Evolutionary conservation across 176 grass and related monocot genomes (phyloP).

Genomic region (Areca catechu): DNA sequence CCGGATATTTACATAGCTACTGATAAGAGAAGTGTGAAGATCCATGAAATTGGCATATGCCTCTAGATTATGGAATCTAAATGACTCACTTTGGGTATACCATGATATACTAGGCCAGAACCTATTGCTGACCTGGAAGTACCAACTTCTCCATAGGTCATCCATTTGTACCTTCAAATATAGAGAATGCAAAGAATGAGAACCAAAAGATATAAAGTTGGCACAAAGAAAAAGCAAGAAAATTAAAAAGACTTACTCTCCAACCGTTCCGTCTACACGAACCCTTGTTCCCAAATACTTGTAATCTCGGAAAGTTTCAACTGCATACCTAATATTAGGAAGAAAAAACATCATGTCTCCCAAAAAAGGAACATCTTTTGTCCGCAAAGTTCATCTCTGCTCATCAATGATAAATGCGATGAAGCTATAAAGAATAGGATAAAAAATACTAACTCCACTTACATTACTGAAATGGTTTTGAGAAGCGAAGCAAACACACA

Average conservation of each 20-base stretch:
- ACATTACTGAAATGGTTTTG: too few relatives aligned
- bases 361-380: slow-evolving; percentile 1
- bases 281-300: slow-evolving; percentile 90
- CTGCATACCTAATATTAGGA: slow-evolving; percentile 45
- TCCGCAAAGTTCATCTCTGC: neutral
- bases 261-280: slow-evolving; percentile 59
- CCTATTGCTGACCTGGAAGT: slow-evolving; percentile 60
- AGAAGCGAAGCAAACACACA: too few relatives aligned
- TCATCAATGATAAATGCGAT: neutral
- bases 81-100: slow-evolving; percentile 64
- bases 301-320: slow-evolving; percentile 74
- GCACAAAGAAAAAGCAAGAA: slow-evolving; percentile 7
- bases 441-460: neutral
- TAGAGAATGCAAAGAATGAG: slow-evolving; percentile 7
- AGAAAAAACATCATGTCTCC: slow-evolving; percentile 6
- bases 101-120: slow-evolving; percentile 71
- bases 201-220: slow-evolving; percentile 10
- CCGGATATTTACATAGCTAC: too few relatives aligned
- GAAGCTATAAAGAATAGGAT: neutral
- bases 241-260: slow-evolving; percentile 60
- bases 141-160: slow-evolving; percentile 90
- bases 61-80: neutral
- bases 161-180: slow-evolving; percentile 77
- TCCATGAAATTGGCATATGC: too few relatives aligned
- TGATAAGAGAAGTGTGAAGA: too few relatives aligned